These are phyloP conservation scores for Trifolium subterraneum DNA, from an alignment of 306 rosid genomes.

Conservation along the genomic window DNA sequence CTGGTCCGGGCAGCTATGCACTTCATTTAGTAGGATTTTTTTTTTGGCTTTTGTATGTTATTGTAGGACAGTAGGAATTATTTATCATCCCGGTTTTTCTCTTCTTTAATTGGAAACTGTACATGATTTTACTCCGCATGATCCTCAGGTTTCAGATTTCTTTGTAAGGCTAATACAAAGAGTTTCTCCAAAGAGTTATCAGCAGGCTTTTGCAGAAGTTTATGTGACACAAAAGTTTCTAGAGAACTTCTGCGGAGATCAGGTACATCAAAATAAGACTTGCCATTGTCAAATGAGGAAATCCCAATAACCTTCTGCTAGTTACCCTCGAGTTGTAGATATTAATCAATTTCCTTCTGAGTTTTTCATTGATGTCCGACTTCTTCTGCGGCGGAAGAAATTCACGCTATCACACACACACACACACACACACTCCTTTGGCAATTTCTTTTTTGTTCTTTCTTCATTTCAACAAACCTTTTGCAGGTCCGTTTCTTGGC, in stretches of 20 bases:
- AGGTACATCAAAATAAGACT: conserved; percentile 57
- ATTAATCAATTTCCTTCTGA: conserved; percentile 7
- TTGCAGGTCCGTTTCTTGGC: conserved; percentile 93
- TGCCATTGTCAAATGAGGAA: conserved; percentile 29
- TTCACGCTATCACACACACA: not conserved
- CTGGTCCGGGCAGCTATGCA: not conserved
- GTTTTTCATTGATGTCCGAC: not conserved
- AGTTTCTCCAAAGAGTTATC: conserved; percentile 97
- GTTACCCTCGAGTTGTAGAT: not conserved
- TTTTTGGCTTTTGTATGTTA: conserved; percentile 3
- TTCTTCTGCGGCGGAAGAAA: conserved; percentile 11
- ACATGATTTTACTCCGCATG: conserved; percentile 27
- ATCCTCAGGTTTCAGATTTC: conserved; percentile 79
- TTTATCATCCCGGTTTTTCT: conserved; percentile 10
- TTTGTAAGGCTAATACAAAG: conserved; percentile 90
- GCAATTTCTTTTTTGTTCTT: conserved; percentile 31
- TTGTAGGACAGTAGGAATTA: conserved; percentile 2
- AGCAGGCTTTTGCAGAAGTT: conserved; percentile 88
- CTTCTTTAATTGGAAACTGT: conserved; percentile 22
- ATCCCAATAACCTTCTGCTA: conserved; percentile 2
- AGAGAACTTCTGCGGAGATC: conserved; percentile 91
- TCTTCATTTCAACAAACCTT: conserved; percentile 38
- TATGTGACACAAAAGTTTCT: conserved; percentile 83
- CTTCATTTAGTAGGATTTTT: not conserved
- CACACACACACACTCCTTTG: conserved; percentile 11